A percentile compares a stretch with the other conserved stretches of the same genome.
These are phyloP conservation scores for Ustilago trichophora DNA, from an alignment of 1,284 basidiomycete genomes.

Conservation along the genomic window DNA sequence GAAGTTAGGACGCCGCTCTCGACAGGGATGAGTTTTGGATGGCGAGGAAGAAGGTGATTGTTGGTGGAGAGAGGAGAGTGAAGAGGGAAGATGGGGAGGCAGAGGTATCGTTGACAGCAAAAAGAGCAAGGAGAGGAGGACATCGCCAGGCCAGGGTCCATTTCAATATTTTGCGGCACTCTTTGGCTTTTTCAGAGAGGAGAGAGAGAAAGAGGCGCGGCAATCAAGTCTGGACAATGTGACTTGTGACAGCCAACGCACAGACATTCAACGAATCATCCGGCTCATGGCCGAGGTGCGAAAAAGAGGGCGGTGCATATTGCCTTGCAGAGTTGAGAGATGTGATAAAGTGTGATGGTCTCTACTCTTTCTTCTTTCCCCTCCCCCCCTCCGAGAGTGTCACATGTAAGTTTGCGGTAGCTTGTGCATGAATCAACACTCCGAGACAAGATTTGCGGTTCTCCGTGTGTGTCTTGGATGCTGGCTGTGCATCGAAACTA, in stretches of 20 bases:
- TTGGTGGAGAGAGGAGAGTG: not conserved
- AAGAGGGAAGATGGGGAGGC: not conserved
- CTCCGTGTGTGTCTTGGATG: too few species aligned
- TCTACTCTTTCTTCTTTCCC: too few species aligned
- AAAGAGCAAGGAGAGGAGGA: slow-evolving; percentile 3
- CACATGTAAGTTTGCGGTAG: too few species aligned
- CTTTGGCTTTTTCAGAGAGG: not conserved
- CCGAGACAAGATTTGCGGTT: too few species aligned
- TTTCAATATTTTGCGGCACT: not conserved
- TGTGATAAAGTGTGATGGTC: not conserved
- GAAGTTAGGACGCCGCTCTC: too few species aligned
- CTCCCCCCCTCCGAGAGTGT: too few species aligned
- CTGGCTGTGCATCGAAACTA: not conserved
- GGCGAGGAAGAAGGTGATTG: not conserved
- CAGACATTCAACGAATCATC: too few species aligned
- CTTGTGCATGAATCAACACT: too few species aligned
- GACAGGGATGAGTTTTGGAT: not conserved
- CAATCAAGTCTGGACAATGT: too few species aligned
- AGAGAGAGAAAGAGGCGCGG: not conserved
- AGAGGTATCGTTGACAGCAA: not conserved
- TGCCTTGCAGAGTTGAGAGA: too few species aligned
- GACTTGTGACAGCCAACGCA: not conserved
- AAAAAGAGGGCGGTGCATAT: too few species aligned
- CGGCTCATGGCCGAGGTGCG: not conserved
- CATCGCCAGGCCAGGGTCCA: too few species aligned